These are phyloP conservation scores for Rutstroemia sp. DNA, from an alignment of 2,329 filamentous ascomycete species.

Conservation along the genomic window DNA sequence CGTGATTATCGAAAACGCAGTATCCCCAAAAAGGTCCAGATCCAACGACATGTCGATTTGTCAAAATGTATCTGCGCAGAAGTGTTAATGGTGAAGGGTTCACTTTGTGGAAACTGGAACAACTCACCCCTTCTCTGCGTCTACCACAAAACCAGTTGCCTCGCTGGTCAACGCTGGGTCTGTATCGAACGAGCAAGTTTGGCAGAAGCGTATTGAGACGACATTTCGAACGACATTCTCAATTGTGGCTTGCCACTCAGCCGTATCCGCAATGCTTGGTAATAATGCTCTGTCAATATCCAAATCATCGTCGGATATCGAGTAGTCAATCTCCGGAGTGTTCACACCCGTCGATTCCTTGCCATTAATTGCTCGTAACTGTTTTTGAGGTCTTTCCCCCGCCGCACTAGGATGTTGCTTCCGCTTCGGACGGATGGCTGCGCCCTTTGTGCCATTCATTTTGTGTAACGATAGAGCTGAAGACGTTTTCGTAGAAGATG, in stretches of 20 bases:
- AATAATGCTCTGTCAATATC: conserved; percentile 32
- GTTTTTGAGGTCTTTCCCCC: conserved; percentile 28
- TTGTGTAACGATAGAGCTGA: background rate
- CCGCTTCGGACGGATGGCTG: conserved; percentile 22
- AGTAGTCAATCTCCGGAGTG: conserved; percentile 24
- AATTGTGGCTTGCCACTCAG: conserved; percentile 93
- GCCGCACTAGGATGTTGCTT: conserved; percentile 26
- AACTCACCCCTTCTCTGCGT: conserved; percentile 70
- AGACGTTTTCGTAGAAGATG: background rate
- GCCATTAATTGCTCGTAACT: conserved; percentile 27
- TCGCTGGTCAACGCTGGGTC: conserved; percentile 89
- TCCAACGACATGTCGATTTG: conserved; percentile 89
- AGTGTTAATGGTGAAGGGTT: conserved; percentile 21
- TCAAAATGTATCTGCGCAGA: conserved; percentile 61
- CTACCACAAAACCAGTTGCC: conserved; percentile 95
- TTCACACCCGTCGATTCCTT: conserved; percentile 30
- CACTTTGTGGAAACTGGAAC: background rate
- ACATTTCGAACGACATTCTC: conserved; percentile 91
- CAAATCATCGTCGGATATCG: conserved; percentile 29
- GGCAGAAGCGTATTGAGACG: conserved; percentile 97
- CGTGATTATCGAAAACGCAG: conserved; percentile 97
- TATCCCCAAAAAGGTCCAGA: conserved; percentile 97
- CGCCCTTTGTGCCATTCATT: conserved; percentile 26
- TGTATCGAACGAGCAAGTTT: conserved; percentile 98
- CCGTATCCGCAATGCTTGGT: conserved; percentile 44